phyloP scores from a whole-genome alignment of 805 yeast genomes.

The Candida saitoana region DNA sequence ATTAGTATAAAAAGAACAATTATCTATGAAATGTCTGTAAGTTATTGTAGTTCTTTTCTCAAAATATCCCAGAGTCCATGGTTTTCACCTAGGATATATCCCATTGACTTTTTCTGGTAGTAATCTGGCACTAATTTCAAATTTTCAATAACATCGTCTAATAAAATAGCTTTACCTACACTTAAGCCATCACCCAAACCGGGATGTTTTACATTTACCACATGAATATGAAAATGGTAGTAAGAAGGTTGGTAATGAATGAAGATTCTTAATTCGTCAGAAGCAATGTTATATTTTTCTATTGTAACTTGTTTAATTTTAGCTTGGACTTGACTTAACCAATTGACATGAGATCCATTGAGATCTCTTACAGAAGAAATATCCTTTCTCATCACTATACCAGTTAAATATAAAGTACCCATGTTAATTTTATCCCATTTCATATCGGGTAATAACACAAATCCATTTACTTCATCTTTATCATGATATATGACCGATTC shows the following conservation, averaged over 20 bases:
- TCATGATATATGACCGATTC: slow-evolving; percentile 74
- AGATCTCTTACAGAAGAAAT: slow-evolving; percentile 76
- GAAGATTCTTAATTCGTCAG: slow-evolving; percentile 66
- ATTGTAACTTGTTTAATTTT: slow-evolving; percentile 46
- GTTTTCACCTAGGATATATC: slow-evolving; percentile 69
- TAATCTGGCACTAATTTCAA: slow-evolving; percentile 57
- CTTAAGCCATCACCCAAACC: slow-evolving; percentile 66
- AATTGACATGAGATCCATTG: slow-evolving; percentile 51
- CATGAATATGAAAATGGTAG: slow-evolving; percentile 92
- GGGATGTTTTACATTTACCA: slow-evolving; percentile 67
- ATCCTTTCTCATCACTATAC: slow-evolving; percentile 66
- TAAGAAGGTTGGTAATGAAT: slow-evolving; percentile 95
- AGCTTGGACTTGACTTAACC: slow-evolving; percentile 46
- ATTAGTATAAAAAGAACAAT: too few species aligned
- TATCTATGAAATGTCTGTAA: neutral
- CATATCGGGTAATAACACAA: slow-evolving; percentile 87
- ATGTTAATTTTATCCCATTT: slow-evolving; percentile 83
- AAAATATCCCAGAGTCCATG: slow-evolving; percentile 64
- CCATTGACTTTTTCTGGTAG: slow-evolving; percentile 51
- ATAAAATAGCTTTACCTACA: slow-evolving; percentile 74
- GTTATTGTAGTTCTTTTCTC: slow-evolving; percentile 8
- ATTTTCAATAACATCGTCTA: slow-evolving; percentile 79
- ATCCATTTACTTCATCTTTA: slow-evolving; percentile 50
- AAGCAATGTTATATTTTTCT: slow-evolving; percentile 34
- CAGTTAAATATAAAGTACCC: slow-evolving; percentile 71